Conservation (phyloP, 441 rosid species). For the Metrosideros polymorpha region DNA sequence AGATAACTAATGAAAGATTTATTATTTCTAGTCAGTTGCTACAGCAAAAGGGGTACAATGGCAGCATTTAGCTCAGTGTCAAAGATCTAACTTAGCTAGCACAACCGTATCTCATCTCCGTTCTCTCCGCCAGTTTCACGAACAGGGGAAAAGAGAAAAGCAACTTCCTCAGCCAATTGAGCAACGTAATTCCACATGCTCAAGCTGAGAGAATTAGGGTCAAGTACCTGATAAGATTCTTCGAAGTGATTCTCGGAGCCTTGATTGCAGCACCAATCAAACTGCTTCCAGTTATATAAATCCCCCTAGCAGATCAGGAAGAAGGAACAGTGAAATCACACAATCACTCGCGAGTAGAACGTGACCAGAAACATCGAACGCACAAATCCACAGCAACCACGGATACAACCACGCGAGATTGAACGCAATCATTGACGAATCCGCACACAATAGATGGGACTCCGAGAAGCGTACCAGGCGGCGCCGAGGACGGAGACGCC, state of each 20-base stretch:
- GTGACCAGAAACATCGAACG: neutral
- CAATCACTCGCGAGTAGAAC: neutral
- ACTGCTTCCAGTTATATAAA: conserved; percentile 93
- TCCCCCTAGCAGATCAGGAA: conserved; percentile 48
- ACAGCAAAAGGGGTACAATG: neutral
- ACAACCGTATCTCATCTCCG: neutral
- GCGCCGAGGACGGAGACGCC: conserved; percentile 99
- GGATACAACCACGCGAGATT: neutral
- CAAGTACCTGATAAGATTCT: conserved; percentile 82
- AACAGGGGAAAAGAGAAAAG: neutral
- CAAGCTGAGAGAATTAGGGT: neutral
- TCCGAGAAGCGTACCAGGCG: conserved; percentile 55
- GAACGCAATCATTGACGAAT: neutral
- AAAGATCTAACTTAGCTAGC: neutral
- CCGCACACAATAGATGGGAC: neutral
- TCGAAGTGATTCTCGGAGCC: conserved; percentile 98
- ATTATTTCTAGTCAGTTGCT: neutral
- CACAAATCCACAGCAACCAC: neutral
- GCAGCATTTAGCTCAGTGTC: neutral
- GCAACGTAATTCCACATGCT: neutral
- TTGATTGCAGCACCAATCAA: conserved; percentile 95
- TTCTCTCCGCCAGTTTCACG: neutral
- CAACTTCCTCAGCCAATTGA: neutral
- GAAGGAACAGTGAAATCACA: neutral
- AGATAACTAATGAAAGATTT: neutral